These are phyloP conservation scores for Diaporthe vexans DNA, from an alignment of 2,329 filamentous ascomycete species.

Conservation along the genomic window DNA sequence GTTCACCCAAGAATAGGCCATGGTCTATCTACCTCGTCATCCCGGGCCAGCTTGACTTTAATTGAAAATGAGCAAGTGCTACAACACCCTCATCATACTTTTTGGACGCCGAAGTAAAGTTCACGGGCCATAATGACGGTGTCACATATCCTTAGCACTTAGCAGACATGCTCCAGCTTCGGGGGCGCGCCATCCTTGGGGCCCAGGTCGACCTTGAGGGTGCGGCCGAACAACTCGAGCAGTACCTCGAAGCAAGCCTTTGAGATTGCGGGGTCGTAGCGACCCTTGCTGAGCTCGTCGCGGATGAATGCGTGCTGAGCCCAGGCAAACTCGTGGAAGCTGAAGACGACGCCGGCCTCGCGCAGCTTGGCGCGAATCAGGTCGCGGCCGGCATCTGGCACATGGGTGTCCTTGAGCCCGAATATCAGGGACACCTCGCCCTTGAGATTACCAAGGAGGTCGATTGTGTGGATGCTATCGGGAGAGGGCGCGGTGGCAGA, in stretches of 20 bases:
- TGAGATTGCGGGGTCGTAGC: conserved; percentile 89
- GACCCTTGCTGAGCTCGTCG: conserved; percentile 92
- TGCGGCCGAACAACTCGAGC: conserved; percentile 85
- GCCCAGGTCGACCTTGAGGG: conserved; percentile 84
- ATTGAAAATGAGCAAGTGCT: neutral
- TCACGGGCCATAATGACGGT: neutral
- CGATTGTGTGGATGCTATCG: conserved; percentile 44
- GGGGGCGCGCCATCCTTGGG: conserved; percentile 71
- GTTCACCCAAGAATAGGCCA: neutral
- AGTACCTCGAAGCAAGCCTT: conserved; percentile 94
- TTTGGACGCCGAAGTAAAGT: neutral
- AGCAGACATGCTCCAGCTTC: conserved; percentile 82
- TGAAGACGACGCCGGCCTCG: conserved; percentile 80
- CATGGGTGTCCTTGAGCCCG: conserved; percentile 91
- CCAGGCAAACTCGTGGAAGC: conserved; percentile 92
- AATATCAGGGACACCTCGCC: conserved; percentile 90
- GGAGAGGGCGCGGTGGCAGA: conserved; percentile 53
- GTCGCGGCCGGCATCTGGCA: conserved; percentile 85
- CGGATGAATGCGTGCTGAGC: conserved; percentile 96
- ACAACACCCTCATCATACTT: neutral
- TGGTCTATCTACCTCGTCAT: neutral
- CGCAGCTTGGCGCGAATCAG: conserved; percentile 86
- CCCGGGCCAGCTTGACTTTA: neutral
- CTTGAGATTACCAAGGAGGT: conserved; percentile 41
- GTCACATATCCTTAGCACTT: conserved; percentile 37